These are phyloP conservation scores for Funneliformis geosporum DNA, from an alignment of 192 early-diverging fungal genomes.

Conservation along the genomic window DNA sequence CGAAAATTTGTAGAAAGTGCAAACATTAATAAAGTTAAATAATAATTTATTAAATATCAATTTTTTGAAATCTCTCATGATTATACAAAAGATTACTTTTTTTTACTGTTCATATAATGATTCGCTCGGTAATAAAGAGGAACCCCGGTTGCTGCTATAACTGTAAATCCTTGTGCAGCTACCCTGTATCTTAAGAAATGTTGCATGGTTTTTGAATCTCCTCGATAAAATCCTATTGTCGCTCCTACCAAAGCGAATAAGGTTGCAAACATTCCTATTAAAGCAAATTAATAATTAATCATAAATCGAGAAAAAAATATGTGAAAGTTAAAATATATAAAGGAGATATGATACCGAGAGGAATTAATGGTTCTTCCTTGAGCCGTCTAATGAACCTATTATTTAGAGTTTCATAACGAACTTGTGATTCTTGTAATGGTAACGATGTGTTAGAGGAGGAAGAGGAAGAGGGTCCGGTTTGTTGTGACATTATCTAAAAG, in stretches of 20 bases:
- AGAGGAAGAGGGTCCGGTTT: neutral
- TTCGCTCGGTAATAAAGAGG: neutral
- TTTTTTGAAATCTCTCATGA: too few species aligned
- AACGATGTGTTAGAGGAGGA: too few species aligned
- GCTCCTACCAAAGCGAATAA: neutral
- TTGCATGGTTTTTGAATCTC: constrained; percentile 10
- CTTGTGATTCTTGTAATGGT: neutral
- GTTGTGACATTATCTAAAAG: neutral
- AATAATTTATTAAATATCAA: too few species aligned
- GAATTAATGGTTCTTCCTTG: neutral
- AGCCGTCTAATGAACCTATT: neutral
- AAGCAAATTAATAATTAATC: neutral
- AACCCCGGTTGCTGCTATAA: neutral
- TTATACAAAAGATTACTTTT: neutral
- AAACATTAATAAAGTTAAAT: too few species aligned
- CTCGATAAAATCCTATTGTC: neutral
- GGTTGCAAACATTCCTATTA: constrained; percentile 10
- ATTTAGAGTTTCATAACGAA: neutral
- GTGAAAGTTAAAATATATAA: too few species aligned
- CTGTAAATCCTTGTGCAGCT: constrained; percentile 26
- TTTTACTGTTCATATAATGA: neutral
- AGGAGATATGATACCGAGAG: neutral
- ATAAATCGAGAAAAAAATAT: too few species aligned
- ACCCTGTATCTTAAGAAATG: constrained; percentile 9
- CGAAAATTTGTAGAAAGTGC: too few species aligned